Base-by-base conservation (phyloP, 805 yeast genomes). In the Alloascoidea hylecoeti region DNA sequence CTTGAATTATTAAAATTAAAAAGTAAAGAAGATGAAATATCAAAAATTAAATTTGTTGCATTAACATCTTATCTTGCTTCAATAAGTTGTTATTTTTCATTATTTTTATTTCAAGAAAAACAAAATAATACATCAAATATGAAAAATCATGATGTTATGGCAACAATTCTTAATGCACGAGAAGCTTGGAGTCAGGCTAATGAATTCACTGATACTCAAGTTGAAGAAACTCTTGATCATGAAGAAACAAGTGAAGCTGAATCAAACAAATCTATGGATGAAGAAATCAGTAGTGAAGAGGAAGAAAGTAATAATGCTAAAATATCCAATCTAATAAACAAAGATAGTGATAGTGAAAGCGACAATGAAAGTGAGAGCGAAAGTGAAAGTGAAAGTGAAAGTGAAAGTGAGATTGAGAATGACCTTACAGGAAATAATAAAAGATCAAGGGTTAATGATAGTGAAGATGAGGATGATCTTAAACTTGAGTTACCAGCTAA, bases 81-180 rank as follows among this genome's bases (percentile, higher is more conserved):
- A 17, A 72, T 89, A 17, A 63, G 79, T 3, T 70, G 86, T 4
- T 89, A 86, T 54, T 73, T 89, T 49, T 80, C 95, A 2, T 52
- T 92, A 13, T 72, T 89, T 44, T 57, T 72, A 14, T 75, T 75
- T 30, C 68, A 72, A 35, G 51, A 78, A 32, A 57, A 61, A 34
- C 61, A 62, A 16, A 77, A 72, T 17, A 79, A 74, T 38, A 62
- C 66, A 2, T 70, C 64, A 23, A 60, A 71, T 6, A 75, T 88
- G 79, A 85, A 84, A 48, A 94, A 84, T 40, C 89, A 81, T 46
- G 81, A 89, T 2, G 78, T 89, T 2, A 89, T 92, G 96, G 86
- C 83, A 50, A 71, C 80, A 18, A 77, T 89, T 23, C 61, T 89
- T 39, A 75, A 80, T 38, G 68, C 92, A 2, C 70, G 94, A 46